Conservation (phyloP, 2,329 filamentous ascomycete species). For the Ophiostoma quercus region DNA sequence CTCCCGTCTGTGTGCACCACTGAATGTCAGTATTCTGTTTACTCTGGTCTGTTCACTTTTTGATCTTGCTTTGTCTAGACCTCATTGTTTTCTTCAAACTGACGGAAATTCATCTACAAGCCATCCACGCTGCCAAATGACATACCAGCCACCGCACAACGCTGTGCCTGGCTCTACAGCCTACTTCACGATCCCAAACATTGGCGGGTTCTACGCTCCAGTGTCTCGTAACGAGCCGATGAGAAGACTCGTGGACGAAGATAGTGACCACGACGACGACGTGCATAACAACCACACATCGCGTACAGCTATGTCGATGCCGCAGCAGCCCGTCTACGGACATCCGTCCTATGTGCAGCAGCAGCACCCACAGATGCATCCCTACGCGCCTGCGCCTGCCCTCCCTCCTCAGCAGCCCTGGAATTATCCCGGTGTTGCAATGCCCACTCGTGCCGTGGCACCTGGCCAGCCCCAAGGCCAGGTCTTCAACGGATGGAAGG, state of each 20-base stretch:
- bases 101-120: not conserved
- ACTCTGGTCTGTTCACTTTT: not conserved
- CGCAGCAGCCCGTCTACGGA: not conserved
- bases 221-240: slow-evolving; percentile 8
- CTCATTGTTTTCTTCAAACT: not conserved
- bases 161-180: slow-evolving; percentile 17
- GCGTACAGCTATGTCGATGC: not conserved
- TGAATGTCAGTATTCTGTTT: not conserved
- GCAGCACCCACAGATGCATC: not conserved
- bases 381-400: not conserved
- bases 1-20: slow-evolving; percentile 1
- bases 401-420: not conserved
- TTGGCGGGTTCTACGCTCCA: slow-evolving; percentile 21
- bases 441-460: not conserved
- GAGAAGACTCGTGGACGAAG: not conserved
- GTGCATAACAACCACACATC: not conserved
- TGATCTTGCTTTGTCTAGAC: not conserved
- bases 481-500: slow-evolving; percentile 1
- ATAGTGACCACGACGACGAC: not conserved
- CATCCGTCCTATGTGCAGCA: not conserved
- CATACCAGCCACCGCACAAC: not conserved
- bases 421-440: not conserved
- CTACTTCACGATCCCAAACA: slow-evolving; percentile 18
- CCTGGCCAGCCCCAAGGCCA: not conserved
- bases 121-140: not conserved